A percentile compares a stretch with the other conserved stretches of the same genome.
phyloP scores from a whole-genome alignment of 2,329 filamentous ascomycete species.

The Colletotrichum melonis region DNA sequence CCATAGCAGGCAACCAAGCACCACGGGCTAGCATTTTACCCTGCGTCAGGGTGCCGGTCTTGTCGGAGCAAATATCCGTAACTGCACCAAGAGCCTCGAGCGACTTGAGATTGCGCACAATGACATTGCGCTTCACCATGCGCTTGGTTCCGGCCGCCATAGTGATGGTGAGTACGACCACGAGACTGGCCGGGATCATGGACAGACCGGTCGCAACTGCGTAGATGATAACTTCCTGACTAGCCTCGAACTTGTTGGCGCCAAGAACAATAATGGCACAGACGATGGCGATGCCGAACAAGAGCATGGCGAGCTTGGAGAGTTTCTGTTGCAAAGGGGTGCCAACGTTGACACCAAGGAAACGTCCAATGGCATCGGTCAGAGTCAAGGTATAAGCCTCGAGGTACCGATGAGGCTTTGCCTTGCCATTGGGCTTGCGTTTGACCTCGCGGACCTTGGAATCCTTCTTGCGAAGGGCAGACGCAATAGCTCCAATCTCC shows the following conservation, averaged over 20 bases:
- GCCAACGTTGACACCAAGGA: conserved; percentile 75
- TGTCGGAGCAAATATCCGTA: conserved; percentile 62
- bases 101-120: conserved; percentile 62
- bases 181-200: conserved; percentile 63
- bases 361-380: conserved; percentile 68
- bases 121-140: conserved; percentile 64
- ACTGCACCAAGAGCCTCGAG: conserved; percentile 67
- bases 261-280: conserved; percentile 77
- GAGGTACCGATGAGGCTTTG: conserved; percentile 63
- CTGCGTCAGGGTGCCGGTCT: conserved; percentile 71
- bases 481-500: conserved; percentile 73
- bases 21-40: conserved; percentile 73
- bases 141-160: conserved; percentile 65
- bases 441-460: conserved; percentile 63
- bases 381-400: conserved; percentile 60
- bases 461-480: conserved; percentile 58
- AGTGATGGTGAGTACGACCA: conserved; percentile 68
- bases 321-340: conserved; percentile 78
- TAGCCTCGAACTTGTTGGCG: conserved; percentile 67
- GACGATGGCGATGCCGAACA: conserved; percentile 75
- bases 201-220: conserved; percentile 59
- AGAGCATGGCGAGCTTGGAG: conserved; percentile 73
- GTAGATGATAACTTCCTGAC: conserved; percentile 70
- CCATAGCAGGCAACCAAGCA: conserved; percentile 67
- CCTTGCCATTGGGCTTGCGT: conserved; percentile 62